phyloP scores from a whole-genome alignment of 1,284 basidiomycete species.

The Meira nashicola region DNA sequence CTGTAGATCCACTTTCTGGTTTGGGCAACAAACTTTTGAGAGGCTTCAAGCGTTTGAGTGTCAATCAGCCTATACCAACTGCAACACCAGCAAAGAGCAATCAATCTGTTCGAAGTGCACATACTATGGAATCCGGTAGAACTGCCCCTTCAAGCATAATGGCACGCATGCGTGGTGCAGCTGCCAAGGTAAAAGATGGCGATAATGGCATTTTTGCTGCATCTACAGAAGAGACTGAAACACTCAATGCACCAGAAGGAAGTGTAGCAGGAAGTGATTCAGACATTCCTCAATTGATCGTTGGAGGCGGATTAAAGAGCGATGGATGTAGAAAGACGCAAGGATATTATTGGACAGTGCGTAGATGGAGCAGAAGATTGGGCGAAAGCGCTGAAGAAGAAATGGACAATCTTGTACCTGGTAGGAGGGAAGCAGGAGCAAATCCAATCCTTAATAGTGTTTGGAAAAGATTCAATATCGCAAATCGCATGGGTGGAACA shows the following conservation, averaged over 20 bases:
- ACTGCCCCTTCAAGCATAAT: not conserved
- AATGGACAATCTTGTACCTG: not conserved
- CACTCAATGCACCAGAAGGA: not conserved
- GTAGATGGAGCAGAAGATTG: slow-evolving; percentile 31
- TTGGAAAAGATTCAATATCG: slow-evolving; percentile 36
- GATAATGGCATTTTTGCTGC: not conserved
- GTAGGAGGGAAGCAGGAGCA: slow-evolving; percentile 10
- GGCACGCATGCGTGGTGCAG: not conserved
- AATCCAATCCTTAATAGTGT: slow-evolving; percentile 37
- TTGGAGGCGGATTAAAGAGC: slow-evolving; percentile 23
- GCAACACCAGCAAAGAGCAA: not conserved
- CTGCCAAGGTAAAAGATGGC: not conserved
- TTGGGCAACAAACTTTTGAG: slow-evolving; percentile 36
- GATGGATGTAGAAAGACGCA: slow-evolving; percentile 27
- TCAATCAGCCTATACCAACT: not conserved
- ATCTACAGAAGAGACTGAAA: not conserved
- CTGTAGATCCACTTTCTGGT: slow-evolving; percentile 12
- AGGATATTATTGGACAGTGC: slow-evolving; percentile 45
- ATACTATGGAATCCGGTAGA: not conserved
- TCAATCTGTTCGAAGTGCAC: not conserved
- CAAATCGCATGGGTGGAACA: slow-evolving; percentile 30
- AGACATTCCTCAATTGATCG: slow-evolving; percentile 29
- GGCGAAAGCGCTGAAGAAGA: slow-evolving; percentile 4
- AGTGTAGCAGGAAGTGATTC: not conserved
- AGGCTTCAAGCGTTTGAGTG: slow-evolving; percentile 33